Base-by-base conservation (phyloP, 1,139 yeast species). In the Candida anutae region DNA sequence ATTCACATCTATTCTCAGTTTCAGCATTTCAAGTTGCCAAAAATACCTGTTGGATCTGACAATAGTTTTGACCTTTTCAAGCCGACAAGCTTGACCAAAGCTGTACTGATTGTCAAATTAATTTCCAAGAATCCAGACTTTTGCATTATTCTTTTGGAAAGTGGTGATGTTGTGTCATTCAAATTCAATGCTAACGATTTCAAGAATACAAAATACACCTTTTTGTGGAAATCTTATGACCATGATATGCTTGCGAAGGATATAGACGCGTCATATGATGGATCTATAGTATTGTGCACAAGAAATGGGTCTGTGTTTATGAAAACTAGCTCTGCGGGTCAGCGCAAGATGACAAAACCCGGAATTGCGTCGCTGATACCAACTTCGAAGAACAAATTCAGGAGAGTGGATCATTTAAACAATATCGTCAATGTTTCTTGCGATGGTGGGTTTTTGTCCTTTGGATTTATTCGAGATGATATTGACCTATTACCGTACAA, bases 381-480 rank as follows among this genome's bases (percentile, higher is more conserved):
- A 3, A 36, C 49, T 1, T 34, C 43, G 1, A 57, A 52, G 27
- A 59, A 57, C 43, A 79, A 78, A 45, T 79, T 77, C 46, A 61
- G 62, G 27, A 67, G 72, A 31, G 48, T 80, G 3, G 71, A 73
- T 13, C 54, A 59, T 25, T 40, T 80, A 13, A 76, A 77, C 31
- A 68, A 70, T 28, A 62, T 75, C 5, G 67, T 65, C 2, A 58
- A 61, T 24, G 94, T 85, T 1, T 50, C 69, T 1, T 77, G 90
- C 42, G 88, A 84, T 47, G 66, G 77, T 1, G 53, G 61, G 12
- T 83, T 82, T 46, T 59, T 74, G 0, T 77, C 85, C 0, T 84
- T 83, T 58, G 78, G 76, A 1, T 74, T 80, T 27, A 55, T 84
- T 6, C 65, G 82, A 39, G 80, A 77, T 39, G 93, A 81, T 28